phyloP scores from a whole-genome alignment of 805 yeast species.

The Metschnikowia henanensis region DNA sequence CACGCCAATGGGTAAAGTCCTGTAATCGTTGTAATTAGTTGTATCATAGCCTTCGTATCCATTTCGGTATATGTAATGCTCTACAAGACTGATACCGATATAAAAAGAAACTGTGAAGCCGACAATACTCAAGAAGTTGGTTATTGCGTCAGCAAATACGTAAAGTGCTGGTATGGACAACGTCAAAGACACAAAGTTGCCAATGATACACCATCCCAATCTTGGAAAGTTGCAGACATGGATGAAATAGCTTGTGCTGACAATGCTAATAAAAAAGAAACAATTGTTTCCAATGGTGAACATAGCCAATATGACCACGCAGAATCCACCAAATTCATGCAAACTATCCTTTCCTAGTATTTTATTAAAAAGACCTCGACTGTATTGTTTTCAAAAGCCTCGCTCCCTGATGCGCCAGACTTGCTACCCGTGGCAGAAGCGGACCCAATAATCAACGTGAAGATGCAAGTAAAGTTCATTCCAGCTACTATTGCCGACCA shows the following conservation, averaged over 20 bases:
- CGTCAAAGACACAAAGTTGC: conserved; percentile 32
- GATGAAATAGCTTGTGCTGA: conserved; percentile 34
- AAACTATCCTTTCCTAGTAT: conserved; percentile 28
- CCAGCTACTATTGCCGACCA: conserved; percentile 28
- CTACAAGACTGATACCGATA: conserved; percentile 30
- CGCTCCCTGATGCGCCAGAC: conserved; percentile 27
- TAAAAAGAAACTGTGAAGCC: conserved; percentile 35
- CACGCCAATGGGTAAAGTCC: conserved; percentile 29
- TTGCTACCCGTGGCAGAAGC: conserved; percentile 31
- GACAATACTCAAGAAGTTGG: conserved; percentile 32
- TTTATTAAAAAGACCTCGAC: conserved; percentile 32
- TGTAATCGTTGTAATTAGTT: conserved; percentile 23
- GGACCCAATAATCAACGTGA: conserved; percentile 32
- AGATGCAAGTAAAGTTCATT: conserved; percentile 27
- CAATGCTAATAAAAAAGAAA: conserved; percentile 33
- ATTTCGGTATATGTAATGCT: conserved; percentile 29
- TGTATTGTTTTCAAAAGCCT: conserved; percentile 28
- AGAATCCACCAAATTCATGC: conserved; percentile 34
- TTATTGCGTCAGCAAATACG: conserved; percentile 30
- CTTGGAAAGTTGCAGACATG: conserved; percentile 31
- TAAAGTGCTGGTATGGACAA: conserved; percentile 37
- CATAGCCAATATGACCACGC: conserved; percentile 31
- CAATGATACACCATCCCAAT: conserved; percentile 34
- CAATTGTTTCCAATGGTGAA: conserved; percentile 33
- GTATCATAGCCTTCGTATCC: conserved; percentile 28